A percentile compares a stretch with the other conserved stretches of the same genome.
Conservation (phyloP, 441 rosid genomes). For the Euphorbia corollata region DNA sequence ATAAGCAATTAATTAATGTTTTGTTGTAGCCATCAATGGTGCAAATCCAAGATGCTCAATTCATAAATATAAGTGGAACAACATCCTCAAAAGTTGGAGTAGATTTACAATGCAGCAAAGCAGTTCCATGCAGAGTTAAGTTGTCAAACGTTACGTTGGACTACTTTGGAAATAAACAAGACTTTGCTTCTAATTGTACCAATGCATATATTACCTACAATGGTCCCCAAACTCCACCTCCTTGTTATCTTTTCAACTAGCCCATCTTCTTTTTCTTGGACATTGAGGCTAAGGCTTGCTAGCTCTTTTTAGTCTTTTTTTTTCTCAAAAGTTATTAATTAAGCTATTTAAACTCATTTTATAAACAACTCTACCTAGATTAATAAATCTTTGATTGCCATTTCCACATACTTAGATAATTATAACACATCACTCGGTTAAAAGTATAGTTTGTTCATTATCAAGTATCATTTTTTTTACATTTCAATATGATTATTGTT, state of each 20-base stretch:
- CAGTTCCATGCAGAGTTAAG: constrained; percentile 34
- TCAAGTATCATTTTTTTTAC: no score
- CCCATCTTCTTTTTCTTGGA: not conserved
- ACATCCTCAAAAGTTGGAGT: constrained; percentile 38
- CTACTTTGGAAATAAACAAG: constrained; percentile 23
- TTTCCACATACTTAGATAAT: no score
- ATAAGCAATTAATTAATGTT: no score
- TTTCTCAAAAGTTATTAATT: not conserved
- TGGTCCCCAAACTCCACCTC: constrained; percentile 42
- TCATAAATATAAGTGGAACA: constrained; percentile 45
- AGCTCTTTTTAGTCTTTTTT: no score
- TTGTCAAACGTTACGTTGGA: constrained; percentile 34
- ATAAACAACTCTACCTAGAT: not conserved
- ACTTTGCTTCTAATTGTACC: constrained; percentile 29
- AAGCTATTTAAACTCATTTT: not conserved
- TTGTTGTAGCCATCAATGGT: constrained; percentile 40
- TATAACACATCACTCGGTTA: no score
- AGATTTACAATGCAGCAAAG: constrained; percentile 35
- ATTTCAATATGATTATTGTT: no score
- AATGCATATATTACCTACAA: constrained; percentile 24
- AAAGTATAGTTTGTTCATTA: no score
- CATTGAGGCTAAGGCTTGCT: not conserved
- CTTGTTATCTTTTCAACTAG: constrained; percentile 22
- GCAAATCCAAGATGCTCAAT: constrained; percentile 39
- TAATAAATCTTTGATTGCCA: no score